A percentile compares a stretch with the other conserved stretches of the same genome.
phyloP scores from a whole-genome alignment of 169 alveolate species.

The Hepatocystis sp. region DNA sequence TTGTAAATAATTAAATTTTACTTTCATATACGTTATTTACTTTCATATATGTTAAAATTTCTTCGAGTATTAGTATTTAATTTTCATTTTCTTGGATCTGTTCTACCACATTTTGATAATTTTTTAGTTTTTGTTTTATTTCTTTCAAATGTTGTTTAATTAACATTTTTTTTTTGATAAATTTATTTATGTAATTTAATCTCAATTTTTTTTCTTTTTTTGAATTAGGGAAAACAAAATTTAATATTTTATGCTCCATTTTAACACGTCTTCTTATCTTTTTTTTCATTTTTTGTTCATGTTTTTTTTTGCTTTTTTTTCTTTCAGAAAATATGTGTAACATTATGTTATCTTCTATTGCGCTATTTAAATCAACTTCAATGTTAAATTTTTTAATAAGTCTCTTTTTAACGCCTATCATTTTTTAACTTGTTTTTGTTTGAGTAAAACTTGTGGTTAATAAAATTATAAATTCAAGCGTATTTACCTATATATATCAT shows the following conservation, averaged over 20 bases:
- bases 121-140: constrained; percentile 19
- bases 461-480: background rate
- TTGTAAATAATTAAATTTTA: no score
- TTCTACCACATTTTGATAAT: constrained; percentile 2
- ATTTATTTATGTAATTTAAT: constrained; percentile 47
- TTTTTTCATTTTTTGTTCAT: constrained; percentile 35
- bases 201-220: constrained; percentile 62
- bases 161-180: constrained; percentile 32
- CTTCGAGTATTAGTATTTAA: no score
- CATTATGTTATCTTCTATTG: constrained; percentile 50
- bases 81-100: no score
- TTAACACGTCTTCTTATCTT: constrained; percentile 69
- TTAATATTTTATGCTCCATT: constrained; percentile 60
- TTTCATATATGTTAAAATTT: no score
- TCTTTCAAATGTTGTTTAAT: constrained; percentile 42
- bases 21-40: no score
- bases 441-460: background rate
- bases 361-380: constrained; percentile 36
- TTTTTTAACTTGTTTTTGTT: background rate
- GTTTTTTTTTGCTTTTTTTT: constrained; percentile 23
- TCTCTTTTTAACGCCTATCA: constrained; percentile 57
- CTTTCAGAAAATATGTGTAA: constrained; percentile 29
- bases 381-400: constrained; percentile 44
- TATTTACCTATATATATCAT: no score
- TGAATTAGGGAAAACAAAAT: constrained; percentile 67